Percentiles rank a stretch among this genome's conserved stretches.
Evolutionary conservation across 1,284 basidiomycete genomes (phyloP).

Genomic region (Porogramme epimiltina): DNA sequence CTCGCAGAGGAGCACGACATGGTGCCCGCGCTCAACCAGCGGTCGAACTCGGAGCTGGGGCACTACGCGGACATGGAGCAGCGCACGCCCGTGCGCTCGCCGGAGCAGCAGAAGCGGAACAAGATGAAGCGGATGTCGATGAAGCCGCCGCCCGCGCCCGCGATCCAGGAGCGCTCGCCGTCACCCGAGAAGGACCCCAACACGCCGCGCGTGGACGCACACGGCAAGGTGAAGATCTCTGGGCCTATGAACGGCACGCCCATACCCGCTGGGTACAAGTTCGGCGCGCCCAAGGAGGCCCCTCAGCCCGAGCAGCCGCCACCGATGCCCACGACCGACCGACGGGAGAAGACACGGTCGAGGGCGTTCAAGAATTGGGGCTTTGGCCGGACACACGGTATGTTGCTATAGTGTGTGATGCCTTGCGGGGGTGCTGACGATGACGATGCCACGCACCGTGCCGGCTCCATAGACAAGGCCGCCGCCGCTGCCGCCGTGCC

Average conservation of each 20-base stretch:
- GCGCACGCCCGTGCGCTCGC: slow-evolving; percentile 40
- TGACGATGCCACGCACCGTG: slow-evolving; percentile 5
- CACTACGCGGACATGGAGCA: slow-evolving; percentile 69
- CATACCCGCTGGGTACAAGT: slow-evolving; percentile 89
- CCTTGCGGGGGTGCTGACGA: slow-evolving; percentile 9
- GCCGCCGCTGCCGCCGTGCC: slow-evolving; percentile 31
- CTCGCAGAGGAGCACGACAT: slow-evolving; percentile 44
- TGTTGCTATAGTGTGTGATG: slow-evolving; percentile 12
- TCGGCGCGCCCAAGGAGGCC: slow-evolving; percentile 68
- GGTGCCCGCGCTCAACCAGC: slow-evolving; percentile 42
- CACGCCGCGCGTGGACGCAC: slow-evolving; percentile 37
- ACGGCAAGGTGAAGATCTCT: slow-evolving; percentile 82
- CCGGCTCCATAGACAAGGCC: slow-evolving; percentile 52
- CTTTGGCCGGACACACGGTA: slow-evolving; percentile 66
- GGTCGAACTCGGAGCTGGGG: slow-evolving; percentile 77
- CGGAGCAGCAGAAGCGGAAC: slow-evolving; percentile 55
- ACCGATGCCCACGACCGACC: slow-evolving; percentile 49
- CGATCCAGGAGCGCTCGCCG: slow-evolving; percentile 55
- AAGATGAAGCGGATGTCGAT: slow-evolving; percentile 55
- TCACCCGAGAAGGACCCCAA: slow-evolving; percentile 56
- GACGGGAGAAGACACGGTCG: slow-evolving; percentile 88
- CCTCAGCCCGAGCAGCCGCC: slow-evolving; percentile 36
- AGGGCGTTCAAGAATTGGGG: slow-evolving; percentile 90
- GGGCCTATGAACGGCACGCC: slow-evolving; percentile 84
- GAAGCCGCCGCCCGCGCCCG: slow-evolving; percentile 43